Evolutionary conservation across 1,139 yeast genomes (phyloP), one percentile per base, ranked within the genome.

Genomic region (Hyphopichia fennica): DNA sequence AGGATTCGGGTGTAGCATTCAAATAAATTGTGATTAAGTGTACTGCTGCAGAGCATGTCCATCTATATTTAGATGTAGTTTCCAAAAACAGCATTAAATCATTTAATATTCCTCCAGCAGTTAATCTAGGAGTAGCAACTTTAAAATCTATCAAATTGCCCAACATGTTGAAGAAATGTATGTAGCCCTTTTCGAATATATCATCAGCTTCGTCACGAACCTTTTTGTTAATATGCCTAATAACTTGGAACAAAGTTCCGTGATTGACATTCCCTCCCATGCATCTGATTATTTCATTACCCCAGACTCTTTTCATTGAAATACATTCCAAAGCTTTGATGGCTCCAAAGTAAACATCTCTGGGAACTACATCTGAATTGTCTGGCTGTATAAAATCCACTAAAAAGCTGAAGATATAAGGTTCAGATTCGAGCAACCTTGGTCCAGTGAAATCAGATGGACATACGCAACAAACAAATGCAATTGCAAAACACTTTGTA

Each of bases 231-330:
- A 88, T 77, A 39, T 72, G 72, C 48, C 95, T 76, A 33, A 91
- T 63, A 37, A 84, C 76, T 54, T 87, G 91, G 66, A 85, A 87
- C 35, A 91, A 58, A 7, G 82, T 65, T 0, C 98, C 98, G 61
- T 91, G 96, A 44, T 83, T 82, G 30, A 91, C 90, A 56, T 89
- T 89, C 4, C 95, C 97, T n/a, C 95, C 89, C 52, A 90, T 65
- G n/a, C 89, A 82, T 45, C 89, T 74, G 43, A 90, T 74, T 29
- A 91, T 74, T 50, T 91, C 97, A 37, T 84, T 75, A 18, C 93
- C 84, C 79, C 91, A 85, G 3, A 77, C 76, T 40, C 82, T 80
- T 54, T 82, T 84, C 36, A 78, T 69, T 2, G 96, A 79, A 14
- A 89, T 80, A 46, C 84, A 80, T 48, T 87, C 88, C 45, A 91